A percentile compares a stretch with the other conserved stretches of the same genome.
Conservation (phyloP, 1,284 basidiomycete genomes). For the Singerocomus inundabilis region DNA sequence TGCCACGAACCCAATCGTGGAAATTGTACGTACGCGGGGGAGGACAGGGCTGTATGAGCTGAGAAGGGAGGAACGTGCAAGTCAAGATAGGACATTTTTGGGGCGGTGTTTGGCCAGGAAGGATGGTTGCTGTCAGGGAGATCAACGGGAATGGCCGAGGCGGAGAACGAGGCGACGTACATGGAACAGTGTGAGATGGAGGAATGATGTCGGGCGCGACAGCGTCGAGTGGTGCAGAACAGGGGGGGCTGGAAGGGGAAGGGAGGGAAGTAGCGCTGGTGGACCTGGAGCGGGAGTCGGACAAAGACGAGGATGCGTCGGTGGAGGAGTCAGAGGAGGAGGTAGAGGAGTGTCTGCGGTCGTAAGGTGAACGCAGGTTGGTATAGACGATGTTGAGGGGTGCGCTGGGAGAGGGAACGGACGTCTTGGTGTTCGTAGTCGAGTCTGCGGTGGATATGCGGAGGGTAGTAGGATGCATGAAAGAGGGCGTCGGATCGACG, state of each 20-base stretch:
- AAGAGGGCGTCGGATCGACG: conserved; percentile 25
- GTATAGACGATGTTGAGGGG: conserved; percentile 20
- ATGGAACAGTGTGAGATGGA: conserved; percentile 1
- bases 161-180: conserved; percentile 2
- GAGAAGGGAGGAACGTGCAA: conserved; percentile 49
- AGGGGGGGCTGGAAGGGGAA: conserved; percentile 21
- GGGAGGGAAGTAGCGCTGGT: conserved; percentile 33
- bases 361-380: conserved; percentile 6
- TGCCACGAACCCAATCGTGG: conserved; percentile 21
- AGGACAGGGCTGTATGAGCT: conserved; percentile 37
- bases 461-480: conserved; percentile 56
- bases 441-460: conserved; percentile 35
- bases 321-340: conserved; percentile 26
- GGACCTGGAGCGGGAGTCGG: conserved; percentile 28
- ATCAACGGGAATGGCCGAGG: conserved; percentile 2
- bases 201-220: conserved; percentile 4
- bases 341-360: conserved; percentile 20
- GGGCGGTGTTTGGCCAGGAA: conserved; percentile 8
- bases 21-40: conserved; percentile 22
- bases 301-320: conserved; percentile 24
- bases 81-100: conserved; percentile 42
- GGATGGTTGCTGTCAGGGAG: conserved; percentile 9
- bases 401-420: conserved; percentile 14
- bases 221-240: conserved; percentile 2
- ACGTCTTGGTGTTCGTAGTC: conserved; percentile 18